Conservation (phyloP, 345 rosid species). For the Balakata baccata region DNA sequence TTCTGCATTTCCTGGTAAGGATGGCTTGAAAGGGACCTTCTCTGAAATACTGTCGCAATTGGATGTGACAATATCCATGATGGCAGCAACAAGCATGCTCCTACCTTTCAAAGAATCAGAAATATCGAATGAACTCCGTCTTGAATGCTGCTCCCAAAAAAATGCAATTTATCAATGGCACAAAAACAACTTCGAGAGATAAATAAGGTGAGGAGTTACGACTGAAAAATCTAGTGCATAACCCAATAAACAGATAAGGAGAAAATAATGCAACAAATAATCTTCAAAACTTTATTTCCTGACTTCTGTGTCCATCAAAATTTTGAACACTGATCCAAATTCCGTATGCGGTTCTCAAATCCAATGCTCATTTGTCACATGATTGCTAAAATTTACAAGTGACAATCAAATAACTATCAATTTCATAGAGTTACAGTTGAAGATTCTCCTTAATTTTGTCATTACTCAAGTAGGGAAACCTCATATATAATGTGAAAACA, state of each 20-base stretch:
- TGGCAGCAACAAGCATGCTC: slow-evolving; percentile 99
- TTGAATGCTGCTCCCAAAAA: slow-evolving; percentile 93
- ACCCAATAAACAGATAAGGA: not conserved
- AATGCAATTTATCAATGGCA: slow-evolving; percentile 71
- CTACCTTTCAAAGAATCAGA: slow-evolving; percentile 99
- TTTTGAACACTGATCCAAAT: not conserved
- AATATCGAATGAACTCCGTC: slow-evolving; percentile 93
- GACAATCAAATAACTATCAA: not conserved
- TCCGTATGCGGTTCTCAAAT: not conserved
- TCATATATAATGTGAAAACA: not conserved
- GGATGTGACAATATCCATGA: slow-evolving; percentile 95
- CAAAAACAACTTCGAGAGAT: slow-evolving; percentile 42
- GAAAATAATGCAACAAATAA: not conserved
- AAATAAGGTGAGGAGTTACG: slow-evolving; percentile 18
- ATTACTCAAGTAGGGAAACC: not conserved
- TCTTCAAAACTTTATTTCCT: not conserved
- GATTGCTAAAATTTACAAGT: not conserved
- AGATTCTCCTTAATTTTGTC: not conserved
- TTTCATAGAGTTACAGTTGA: not conserved
- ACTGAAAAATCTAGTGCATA: not conserved
- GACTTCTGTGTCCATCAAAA: not conserved
- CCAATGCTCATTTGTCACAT: not conserved
- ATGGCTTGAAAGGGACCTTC: slow-evolving; percentile 51
- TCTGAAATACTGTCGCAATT: slow-evolving; percentile 59
- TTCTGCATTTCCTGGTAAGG: slow-evolving; percentile 67